Conservation (phyloP, 73 alveolate species). For the Paramecium caudatum region DNA sequence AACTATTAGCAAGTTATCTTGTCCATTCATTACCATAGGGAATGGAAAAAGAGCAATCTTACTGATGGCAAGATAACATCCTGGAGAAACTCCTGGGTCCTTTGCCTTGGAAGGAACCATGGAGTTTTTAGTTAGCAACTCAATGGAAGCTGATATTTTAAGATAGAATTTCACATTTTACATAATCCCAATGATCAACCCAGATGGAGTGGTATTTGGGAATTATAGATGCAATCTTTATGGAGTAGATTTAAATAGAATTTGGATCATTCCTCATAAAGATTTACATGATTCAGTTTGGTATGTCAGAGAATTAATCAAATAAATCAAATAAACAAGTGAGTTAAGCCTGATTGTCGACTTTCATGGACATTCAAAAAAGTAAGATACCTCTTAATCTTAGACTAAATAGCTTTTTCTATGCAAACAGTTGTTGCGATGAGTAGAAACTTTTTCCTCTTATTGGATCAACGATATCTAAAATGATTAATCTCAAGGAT, state of each 20-base stretch:
- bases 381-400: background rate
- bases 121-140: conserved; percentile 80
- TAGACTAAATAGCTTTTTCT: conserved; percentile 15
- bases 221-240: conserved; percentile 64
- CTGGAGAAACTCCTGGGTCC: conserved; percentile 90
- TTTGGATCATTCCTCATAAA: conserved; percentile 85
- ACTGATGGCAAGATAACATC: conserved; percentile 87
- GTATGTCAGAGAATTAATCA: conserved; percentile 80
- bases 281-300: conserved; percentile 82
- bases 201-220: conserved; percentile 74
- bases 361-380: conserved; percentile 66
- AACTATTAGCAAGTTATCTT: background rate
- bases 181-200: conserved; percentile 70
- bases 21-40: conserved; percentile 35
- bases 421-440: background rate
- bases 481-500: background rate
- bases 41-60: conserved; percentile 80
- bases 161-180: conserved; percentile 81
- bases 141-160: conserved; percentile 84
- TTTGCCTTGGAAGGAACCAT: conserved; percentile 84
- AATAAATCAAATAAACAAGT: background rate
- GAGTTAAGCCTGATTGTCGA: conserved; percentile 23
- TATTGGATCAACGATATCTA: background rate
- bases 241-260: conserved; percentile 74
- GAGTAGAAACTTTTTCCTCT: conserved; percentile 15